Conservation (phyloP, 2,329 filamentous ascomycete genomes). For the Clarireedia paspali region DNA sequence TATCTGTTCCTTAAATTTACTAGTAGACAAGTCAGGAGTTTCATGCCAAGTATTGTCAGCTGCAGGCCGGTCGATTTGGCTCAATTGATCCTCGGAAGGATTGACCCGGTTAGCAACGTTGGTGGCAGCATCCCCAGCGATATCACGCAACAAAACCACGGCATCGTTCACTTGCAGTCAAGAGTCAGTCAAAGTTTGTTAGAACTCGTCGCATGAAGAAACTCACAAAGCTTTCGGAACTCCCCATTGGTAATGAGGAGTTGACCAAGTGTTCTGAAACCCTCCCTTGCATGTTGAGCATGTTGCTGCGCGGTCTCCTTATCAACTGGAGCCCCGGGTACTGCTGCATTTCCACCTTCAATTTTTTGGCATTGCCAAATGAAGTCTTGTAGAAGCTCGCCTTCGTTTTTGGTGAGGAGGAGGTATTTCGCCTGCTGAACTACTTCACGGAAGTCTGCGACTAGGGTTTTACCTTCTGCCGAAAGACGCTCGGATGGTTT, state of each 20-base stretch:
- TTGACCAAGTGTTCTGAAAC: constrained; percentile 78
- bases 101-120: constrained; percentile 70
- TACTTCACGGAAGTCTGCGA: constrained; percentile 70
- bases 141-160: constrained; percentile 73
- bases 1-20: constrained; percentile 60
- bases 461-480: constrained; percentile 68
- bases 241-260: constrained; percentile 93
- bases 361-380: constrained; percentile 87
- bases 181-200: constrained; percentile 11
- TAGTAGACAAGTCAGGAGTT: constrained; percentile 65
- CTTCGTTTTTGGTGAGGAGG: constrained; percentile 87
- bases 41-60: constrained; percentile 94
- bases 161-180: constrained; percentile 60
- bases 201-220: not conserved
- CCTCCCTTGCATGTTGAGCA: constrained; percentile 74
- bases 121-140: constrained; percentile 80
- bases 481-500: constrained; percentile 73
- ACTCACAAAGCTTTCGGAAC: constrained; percentile 29
- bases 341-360: constrained; percentile 50
- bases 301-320: constrained; percentile 77
- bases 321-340: constrained; percentile 60
- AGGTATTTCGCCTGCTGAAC: constrained; percentile 79
- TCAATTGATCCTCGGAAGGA: constrained; percentile 68
- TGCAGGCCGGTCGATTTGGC: constrained; percentile 74
- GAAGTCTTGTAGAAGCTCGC: constrained; percentile 91